Evolutionary conservation across 352 stramenopile genomes (phyloP), one percentile per base, ranked within the genome.

Genomic region (Globisporangium rhizosaccharum): DNA sequence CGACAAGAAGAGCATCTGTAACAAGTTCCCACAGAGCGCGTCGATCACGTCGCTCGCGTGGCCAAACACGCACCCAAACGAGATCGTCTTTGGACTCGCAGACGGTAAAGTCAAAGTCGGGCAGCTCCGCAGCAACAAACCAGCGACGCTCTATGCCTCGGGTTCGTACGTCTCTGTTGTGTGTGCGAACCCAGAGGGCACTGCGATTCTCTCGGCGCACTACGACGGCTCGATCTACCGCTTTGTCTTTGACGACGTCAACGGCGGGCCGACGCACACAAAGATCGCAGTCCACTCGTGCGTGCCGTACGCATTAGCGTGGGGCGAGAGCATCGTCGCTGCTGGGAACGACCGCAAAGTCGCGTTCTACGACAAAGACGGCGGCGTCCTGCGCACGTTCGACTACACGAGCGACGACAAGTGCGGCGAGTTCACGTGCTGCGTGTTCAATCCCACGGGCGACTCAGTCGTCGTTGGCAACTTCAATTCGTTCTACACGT

Each of bases 1-100:
- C 15, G 93, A 98, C 67, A 98, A 98, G 70, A 98, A 98, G 68
- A 96, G 78, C 68, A 98, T 98, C 48, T 97, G 92, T 74, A 98
- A 98, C 79, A 98, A 98, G 71, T 98, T 98, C 59, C 68, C 76
- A 5, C 88, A 96, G 67, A 73, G 67, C 36, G 73, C 70, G 53
- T 88, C 88, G 9, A 73, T 98, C 25, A 98, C 94, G 46, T 71
- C 73, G 56, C 72, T 98, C 57, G 83, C 88, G 48, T 98, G 94
- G 94, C 92, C 94, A 30, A 84, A 68, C 25, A 90, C 77, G 14
- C 87, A 96, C 61, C 83, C 89, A 26, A 96, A 97, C 48, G 92
- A 98, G 64, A 80, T 98, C 37, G 79, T 98, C n/a, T 98, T 97
- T 62, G 94, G 94, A 3, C 73, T 97, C 28, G 88, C 89, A 10